phyloP scores from a whole-genome alignment of 2,329 filamentous ascomycete genomes.

The Penicillium brevicompactum region DNA sequence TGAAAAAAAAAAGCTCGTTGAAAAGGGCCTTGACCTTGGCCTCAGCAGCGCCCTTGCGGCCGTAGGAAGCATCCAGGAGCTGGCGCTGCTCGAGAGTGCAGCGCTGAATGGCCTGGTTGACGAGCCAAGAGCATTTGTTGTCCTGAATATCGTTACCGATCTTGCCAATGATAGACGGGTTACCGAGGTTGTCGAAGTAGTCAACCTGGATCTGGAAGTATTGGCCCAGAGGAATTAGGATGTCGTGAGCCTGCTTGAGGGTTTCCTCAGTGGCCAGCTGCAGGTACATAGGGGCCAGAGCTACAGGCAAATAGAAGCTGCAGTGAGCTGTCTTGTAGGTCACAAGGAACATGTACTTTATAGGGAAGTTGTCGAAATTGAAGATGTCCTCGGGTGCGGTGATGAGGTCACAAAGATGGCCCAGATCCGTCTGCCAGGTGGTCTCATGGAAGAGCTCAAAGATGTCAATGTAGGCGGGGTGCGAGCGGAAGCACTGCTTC shows the following conservation, averaged over 20 bases:
- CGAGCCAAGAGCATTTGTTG: conserved; percentile 99
- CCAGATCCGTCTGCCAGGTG: conserved; percentile 91
- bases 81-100: conserved; percentile 82
- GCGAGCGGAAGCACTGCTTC: conserved; percentile 88
- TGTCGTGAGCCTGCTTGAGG: conserved; percentile 83
- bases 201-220: conserved; percentile 99
- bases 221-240: conserved; percentile 94
- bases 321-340: conserved; percentile 99
- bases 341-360: conserved; percentile 96
- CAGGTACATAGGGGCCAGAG: conserved; percentile 82
- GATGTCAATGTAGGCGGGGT: conserved; percentile 86
- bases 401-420: conserved; percentile 90
- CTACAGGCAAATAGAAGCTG: conserved; percentile 97
- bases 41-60: conserved; percentile 79
- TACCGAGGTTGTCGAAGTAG: conserved; percentile 96
- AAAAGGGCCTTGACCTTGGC: conserved; percentile 87
- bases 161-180: conserved; percentile 92
- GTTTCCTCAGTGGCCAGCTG: conserved; percentile 84
- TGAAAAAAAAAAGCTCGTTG: conserved; percentile 78
- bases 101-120: conserved; percentile 87
- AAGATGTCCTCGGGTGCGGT: conserved; percentile 94
- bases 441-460: conserved; percentile 96
- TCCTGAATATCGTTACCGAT: conserved; percentile 98
- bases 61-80: conserved; percentile 90
- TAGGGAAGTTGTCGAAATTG: conserved; percentile 90